These are phyloP conservation scores for Penicillium hordei DNA, from an alignment of 2,329 filamentous ascomycete species.

Conservation along the genomic window DNA sequence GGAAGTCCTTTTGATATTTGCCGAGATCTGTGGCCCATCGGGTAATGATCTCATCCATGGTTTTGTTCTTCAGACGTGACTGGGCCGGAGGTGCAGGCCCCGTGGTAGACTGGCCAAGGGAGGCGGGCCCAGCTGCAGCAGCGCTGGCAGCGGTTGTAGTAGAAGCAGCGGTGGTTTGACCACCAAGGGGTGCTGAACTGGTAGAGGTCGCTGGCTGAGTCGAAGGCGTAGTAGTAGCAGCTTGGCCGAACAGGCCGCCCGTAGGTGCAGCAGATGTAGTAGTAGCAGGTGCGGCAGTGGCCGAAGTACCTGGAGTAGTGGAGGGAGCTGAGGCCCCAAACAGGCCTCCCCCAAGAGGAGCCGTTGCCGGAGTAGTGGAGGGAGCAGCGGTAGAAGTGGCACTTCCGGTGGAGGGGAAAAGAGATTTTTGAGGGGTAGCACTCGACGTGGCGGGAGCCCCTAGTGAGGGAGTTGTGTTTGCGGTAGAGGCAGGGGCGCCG, in stretches of 20 bases:
- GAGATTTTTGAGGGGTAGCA: constrained; percentile 36
- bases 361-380: constrained; percentile 33
- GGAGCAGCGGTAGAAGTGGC: constrained; percentile 33
- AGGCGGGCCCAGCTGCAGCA: constrained; percentile 34
- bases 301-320: constrained; percentile 28
- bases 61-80: constrained; percentile 94
- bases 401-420: constrained; percentile 33
- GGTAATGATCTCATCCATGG: constrained; percentile 98
- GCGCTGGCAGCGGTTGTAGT: constrained; percentile 28
- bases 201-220: constrained; percentile 16
- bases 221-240: constrained; percentile 33
- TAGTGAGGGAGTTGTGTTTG: constrained; percentile 21
- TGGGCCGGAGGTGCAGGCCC: constrained; percentile 77
- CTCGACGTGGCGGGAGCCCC: constrained; percentile 30
- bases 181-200: background rate
- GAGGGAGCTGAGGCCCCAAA: constrained; percentile 33
- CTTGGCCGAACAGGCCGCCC: constrained; percentile 24
- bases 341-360: constrained; percentile 28
- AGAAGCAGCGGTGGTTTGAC: constrained; percentile 21
- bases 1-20: constrained; percentile 96
- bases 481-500: constrained; percentile 16
- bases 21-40: constrained; percentile 93
- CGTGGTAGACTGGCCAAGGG: constrained; percentile 69
- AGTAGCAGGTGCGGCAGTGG: constrained; percentile 32
- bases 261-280: constrained; percentile 25